phyloP scores from a whole-genome alignment of 208 protist species.

The Trypanosoma grayi region DNA sequence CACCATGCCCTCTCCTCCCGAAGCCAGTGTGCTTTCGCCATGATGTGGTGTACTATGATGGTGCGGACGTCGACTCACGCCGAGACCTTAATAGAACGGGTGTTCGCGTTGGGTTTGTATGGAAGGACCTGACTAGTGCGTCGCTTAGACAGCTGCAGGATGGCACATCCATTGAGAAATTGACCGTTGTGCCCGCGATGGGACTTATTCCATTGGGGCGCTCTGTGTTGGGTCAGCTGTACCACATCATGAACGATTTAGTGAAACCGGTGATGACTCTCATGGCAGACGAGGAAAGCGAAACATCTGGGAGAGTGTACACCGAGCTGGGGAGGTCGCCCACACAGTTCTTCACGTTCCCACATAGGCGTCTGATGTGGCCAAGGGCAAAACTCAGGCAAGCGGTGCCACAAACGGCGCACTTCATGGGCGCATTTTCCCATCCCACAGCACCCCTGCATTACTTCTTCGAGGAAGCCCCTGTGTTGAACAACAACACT shows the following conservation, averaged over 20 bases:
- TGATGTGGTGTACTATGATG: constrained; percentile 11
- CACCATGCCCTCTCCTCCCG: constrained; percentile 18
- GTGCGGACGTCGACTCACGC: background rate
- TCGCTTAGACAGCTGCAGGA: background rate
- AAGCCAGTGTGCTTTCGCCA: constrained; percentile 17
- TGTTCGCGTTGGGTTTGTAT: background rate
- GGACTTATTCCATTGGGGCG: constrained; percentile 10
- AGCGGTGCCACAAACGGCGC: constrained; percentile 2
- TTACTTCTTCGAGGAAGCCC: constrained; percentile 10
- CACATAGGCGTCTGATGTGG: constrained; percentile 1
- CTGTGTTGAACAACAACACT: constrained; percentile 3
- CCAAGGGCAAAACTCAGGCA: background rate
- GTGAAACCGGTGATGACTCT: constrained; percentile 4
- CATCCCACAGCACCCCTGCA: constrained; percentile 8
- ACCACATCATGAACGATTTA: constrained; percentile 22
- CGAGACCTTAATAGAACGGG: background rate
- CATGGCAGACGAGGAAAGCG: background rate
- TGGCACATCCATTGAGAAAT: background rate
- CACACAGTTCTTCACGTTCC: constrained; percentile 10
- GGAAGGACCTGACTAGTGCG: background rate
- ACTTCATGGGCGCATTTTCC: constrained; percentile 12
- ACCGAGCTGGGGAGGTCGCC: constrained; percentile 4
- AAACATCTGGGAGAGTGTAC: background rate
- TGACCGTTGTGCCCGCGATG: constrained; percentile 21
- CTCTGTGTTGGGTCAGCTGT: constrained; percentile 19